Conservation (phyloP, 2,329 filamentous ascomycete genomes). For the Beauveria caledonica region DNA sequence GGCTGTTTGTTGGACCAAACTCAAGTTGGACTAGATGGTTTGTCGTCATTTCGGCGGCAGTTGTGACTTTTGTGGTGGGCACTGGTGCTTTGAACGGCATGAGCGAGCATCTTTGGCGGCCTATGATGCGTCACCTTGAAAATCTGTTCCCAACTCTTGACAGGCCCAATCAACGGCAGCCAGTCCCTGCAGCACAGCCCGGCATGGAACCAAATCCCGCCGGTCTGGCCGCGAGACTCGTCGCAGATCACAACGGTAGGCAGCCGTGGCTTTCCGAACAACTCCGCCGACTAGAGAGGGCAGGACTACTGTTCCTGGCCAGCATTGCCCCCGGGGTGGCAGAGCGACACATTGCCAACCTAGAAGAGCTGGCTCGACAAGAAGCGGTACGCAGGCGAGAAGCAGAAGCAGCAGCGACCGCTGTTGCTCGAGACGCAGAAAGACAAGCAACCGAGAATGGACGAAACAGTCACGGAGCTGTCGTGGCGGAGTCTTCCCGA, state of each 20-base stretch:
- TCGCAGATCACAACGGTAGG: slow-evolving; percentile 30
- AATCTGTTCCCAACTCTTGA: slow-evolving; percentile 46
- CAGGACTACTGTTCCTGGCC: slow-evolving; percentile 54
- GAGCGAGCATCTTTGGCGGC: slow-evolving; percentile 46
- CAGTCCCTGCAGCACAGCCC: slow-evolving; percentile 17
- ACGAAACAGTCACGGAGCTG: not conserved
- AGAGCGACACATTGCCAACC: slow-evolving; percentile 53
- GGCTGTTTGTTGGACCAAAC: slow-evolving; percentile 54
- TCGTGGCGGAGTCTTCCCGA: not conserved
- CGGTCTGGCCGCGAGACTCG: slow-evolving; percentile 44
- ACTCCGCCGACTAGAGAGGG: slow-evolving; percentile 48
- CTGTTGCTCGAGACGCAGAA: slow-evolving; percentile 18
- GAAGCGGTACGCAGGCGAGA: slow-evolving; percentile 35
- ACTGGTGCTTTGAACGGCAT: slow-evolving; percentile 50
- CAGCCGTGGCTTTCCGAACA: slow-evolving; percentile 30
- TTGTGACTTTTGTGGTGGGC: slow-evolving; percentile 50
- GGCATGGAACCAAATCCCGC: slow-evolving; percentile 33
- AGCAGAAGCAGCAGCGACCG: slow-evolving; percentile 25
- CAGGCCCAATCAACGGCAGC: slow-evolving; percentile 19
- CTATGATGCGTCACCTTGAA: slow-evolving; percentile 51
- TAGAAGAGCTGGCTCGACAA: slow-evolving; percentile 43
- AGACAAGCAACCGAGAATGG: slow-evolving; percentile 11
- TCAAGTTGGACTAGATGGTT: slow-evolving; percentile 53
- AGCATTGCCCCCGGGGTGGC: slow-evolving; percentile 59
- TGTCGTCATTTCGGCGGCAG: slow-evolving; percentile 44